Evolutionary conservation across 1,284 basidiomycete species (phyloP).

Genomic region (Trichosporon sp.): DNA sequence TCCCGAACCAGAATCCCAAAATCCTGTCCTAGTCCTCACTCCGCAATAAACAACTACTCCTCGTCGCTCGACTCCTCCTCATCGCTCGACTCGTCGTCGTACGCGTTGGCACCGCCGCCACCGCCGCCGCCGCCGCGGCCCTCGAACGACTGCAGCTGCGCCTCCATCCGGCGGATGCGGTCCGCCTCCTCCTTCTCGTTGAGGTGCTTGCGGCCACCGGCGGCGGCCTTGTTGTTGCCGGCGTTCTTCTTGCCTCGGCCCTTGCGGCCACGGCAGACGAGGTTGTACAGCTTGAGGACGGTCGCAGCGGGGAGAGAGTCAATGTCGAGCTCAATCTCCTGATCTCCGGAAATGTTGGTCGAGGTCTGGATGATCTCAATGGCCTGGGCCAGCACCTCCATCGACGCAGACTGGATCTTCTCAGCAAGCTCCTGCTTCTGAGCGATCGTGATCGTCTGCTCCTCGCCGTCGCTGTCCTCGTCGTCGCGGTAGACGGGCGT

Average conservation of each 20-base stretch:
- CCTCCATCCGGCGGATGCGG: constrained; percentile 81
- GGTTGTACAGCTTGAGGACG: constrained; percentile 86
- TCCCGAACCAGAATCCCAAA: constrained; percentile 3
- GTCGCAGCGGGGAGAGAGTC: constrained; percentile 78
- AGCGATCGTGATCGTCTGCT: constrained; percentile 63
- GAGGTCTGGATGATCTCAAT: constrained; percentile 88
- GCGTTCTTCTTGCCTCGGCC: constrained; percentile 25
- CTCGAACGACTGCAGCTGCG: constrained; percentile 48
- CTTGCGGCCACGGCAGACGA: constrained; percentile 63
- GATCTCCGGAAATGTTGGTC: constrained; percentile 78
- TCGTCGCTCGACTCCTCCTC: constrained; percentile 45
- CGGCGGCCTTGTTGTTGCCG: constrained; percentile 19
- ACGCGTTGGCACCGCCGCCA: constrained; percentile 25
- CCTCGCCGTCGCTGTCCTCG: constrained; percentile 47
- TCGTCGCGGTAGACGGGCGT: constrained; percentile 41
- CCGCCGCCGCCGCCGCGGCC: constrained; percentile 14
- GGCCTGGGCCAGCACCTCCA: constrained; percentile 70
- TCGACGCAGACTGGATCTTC: constrained; percentile 76
- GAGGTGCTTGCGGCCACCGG: constrained; percentile 71
- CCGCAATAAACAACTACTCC: constrained; percentile 23
- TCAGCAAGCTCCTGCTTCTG: constrained; percentile 96
- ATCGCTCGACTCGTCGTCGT: constrained; percentile 36
- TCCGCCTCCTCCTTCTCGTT: constrained; percentile 53
- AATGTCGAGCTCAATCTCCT: constrained; percentile 96
- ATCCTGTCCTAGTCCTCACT: not conserved